Evolutionary conservation across 78 protist genomes (phyloP).

Genomic region (Cavenderia fasciculata): DNA sequence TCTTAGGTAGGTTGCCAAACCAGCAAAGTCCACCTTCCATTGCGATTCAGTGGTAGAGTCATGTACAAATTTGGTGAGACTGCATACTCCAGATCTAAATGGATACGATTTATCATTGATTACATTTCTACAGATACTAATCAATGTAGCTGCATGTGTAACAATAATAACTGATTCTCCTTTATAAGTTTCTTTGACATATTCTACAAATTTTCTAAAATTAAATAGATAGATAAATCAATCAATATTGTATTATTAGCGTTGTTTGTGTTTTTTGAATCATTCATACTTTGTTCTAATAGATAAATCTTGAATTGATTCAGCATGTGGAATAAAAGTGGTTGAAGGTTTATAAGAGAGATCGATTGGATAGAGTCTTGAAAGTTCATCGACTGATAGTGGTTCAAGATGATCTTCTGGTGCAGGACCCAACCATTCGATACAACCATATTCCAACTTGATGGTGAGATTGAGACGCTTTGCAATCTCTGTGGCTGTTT

Average conservation of each 20-base stretch:
- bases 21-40: conserved; percentile 52
- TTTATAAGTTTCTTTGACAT: neutral
- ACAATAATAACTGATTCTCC: conserved; percentile 37
- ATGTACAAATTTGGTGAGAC: conserved; percentile 19
- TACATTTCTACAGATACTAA: conserved; percentile 52
- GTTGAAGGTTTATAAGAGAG: conserved; percentile 39
- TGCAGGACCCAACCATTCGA: conserved; percentile 25
- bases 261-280: neutral
- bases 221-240: neutral
- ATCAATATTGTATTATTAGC: neutral
- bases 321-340: conserved; percentile 10
- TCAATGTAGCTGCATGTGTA: conserved; percentile 73
- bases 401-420: conserved; percentile 30
- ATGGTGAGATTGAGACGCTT: conserved; percentile 43
- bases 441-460: conserved; percentile 56
- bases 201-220: neutral
- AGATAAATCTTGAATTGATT: conserved; percentile 17
- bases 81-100: conserved; percentile 66
- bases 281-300: conserved; percentile 22
- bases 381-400: conserved; percentile 21
- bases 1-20: conserved; percentile 16
- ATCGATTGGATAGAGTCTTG: conserved; percentile 18
- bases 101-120: conserved; percentile 12
- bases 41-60: neutral
- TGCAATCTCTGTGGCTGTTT: conserved; percentile 57